Evolutionary conservation across 805 yeast species (phyloP).

Genomic region (Wickerhamomyces mucosus): DNA sequence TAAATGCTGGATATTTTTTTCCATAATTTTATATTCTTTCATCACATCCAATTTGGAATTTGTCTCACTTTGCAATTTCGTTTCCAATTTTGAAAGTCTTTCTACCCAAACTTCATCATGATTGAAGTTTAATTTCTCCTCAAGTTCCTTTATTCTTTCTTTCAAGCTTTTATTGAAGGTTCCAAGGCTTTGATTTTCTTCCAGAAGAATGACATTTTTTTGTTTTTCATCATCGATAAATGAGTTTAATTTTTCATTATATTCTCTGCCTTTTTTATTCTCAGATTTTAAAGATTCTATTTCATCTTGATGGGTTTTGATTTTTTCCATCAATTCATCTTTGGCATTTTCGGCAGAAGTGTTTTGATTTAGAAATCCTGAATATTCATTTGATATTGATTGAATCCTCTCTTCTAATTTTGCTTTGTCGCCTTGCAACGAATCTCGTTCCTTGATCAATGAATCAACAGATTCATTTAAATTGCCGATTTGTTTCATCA

Average conservation of each 20-base stretch:
- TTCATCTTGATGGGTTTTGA: conserved; percentile 22
- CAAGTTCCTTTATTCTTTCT: conserved; percentile 33
- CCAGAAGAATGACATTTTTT: conserved; percentile 45
- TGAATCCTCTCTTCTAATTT: conserved; percentile 34
- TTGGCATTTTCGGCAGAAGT: conserved; percentile 12
- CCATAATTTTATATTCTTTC: conserved; percentile 39
- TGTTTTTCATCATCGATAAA: conserved; percentile 33
- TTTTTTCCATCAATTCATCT: conserved; percentile 10
- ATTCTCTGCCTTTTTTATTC: conserved; percentile 15
- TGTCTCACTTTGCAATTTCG: conserved; percentile 36
- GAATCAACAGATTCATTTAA: conserved; percentile 53
- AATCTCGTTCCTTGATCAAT: conserved; percentile 53
- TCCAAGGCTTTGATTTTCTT: conserved; percentile 59
- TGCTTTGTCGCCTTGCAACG: conserved; percentile 40
- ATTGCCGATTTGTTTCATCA: conserved; percentile 43
- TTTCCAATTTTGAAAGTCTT: conserved; percentile 44
- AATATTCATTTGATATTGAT: conserved; percentile 30
- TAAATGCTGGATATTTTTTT: conserved; percentile 45
- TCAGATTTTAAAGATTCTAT: conserved; percentile 22
- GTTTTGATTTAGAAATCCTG: conserved; percentile 25
- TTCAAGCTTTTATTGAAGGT: conserved; percentile 44
- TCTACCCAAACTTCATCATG: conserved; percentile 51
- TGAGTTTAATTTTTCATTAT: conserved; percentile 18
- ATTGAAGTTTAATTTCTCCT: conserved; percentile 38
- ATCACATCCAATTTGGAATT: conserved; percentile 41